These are phyloP conservation scores for Backusella luteola DNA, from an alignment of 192 early-diverging fungal genomes.

Conservation along the genomic window DNA sequence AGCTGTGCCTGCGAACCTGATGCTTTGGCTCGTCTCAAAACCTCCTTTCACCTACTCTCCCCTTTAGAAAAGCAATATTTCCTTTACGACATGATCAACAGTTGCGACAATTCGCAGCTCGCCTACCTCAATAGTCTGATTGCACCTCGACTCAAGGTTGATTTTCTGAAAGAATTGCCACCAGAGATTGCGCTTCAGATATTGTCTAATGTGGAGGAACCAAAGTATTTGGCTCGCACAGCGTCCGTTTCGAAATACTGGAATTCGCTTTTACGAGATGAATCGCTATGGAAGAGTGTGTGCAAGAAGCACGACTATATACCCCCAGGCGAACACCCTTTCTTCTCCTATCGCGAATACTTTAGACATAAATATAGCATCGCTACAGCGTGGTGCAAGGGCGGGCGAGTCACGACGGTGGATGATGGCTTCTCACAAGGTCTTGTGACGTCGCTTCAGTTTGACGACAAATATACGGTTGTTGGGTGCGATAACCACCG, in stretches of 20 bases:
- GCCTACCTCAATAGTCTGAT: constrained; percentile 48
- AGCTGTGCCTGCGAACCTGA: constrained; percentile 8
- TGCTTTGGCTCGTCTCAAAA: constrained; percentile 13
- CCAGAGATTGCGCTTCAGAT: constrained; percentile 81
- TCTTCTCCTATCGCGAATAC: constrained; percentile 49
- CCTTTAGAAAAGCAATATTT: constrained; percentile 36
- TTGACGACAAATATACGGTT: constrained; percentile 91
- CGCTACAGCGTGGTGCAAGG: constrained; percentile 50
- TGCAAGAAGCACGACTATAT: constrained; percentile 37
- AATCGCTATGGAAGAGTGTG: constrained; percentile 41
- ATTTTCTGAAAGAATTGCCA: constrained; percentile 84
- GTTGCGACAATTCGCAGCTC: constrained; percentile 47
- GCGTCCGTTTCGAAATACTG: constrained; percentile 65
- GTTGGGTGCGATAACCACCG: constrained; percentile 91
- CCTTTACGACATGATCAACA: constrained; percentile 45
- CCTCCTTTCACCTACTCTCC: constrained; percentile 39
- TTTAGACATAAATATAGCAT: constrained; percentile 56
- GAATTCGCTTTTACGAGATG: constrained; percentile 51
- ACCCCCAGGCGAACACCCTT: background rate
- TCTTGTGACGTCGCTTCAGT: constrained; percentile 94
- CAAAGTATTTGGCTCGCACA: constrained; percentile 69
- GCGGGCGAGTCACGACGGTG: constrained; percentile 36
- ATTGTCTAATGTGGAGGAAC: constrained; percentile 81
- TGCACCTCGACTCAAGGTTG: constrained; percentile 73
- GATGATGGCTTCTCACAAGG: constrained; percentile 32